Evolutionary conservation across 164 flowering plant species (phyloP).

Genomic region (Umbellularia californica): DNA sequence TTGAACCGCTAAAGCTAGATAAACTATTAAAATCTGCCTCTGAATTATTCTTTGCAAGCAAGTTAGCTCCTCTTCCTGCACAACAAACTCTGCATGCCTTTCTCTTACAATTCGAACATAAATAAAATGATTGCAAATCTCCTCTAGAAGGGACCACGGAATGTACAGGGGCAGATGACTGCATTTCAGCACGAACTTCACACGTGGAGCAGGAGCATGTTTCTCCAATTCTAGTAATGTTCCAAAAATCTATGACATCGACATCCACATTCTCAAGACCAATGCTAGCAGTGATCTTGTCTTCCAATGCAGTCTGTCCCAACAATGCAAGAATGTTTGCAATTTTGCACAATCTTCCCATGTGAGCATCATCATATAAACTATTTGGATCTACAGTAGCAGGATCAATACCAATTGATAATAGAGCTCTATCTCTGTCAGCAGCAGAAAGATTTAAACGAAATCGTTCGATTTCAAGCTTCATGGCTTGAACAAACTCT

Average conservation of each 20-base stretch:
- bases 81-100: constrained; percentile 82
- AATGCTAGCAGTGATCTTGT: constrained; percentile 60
- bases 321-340: constrained; percentile 71
- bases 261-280: constrained; percentile 59
- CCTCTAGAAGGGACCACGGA: constrained; percentile 28
- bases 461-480: constrained; percentile 91
- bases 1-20: constrained; percentile 51
- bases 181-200: constrained; percentile 64
- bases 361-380: constrained; percentile 58
- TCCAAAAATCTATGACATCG: constrained; percentile 80
- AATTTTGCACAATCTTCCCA: constrained; percentile 60
- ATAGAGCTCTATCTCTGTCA: constrained; percentile 87
- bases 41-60: constrained; percentile 39
- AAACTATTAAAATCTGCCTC: constrained; percentile 39
- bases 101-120: constrained; percentile 65
- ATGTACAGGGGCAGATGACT: constrained; percentile 19
- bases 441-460: constrained; percentile 85
- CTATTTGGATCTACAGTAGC: constrained; percentile 85
- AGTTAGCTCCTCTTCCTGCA: constrained; percentile 88
- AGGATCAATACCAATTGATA: constrained; percentile 87
- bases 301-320: constrained; percentile 78
- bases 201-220: constrained; percentile 64
- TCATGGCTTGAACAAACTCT: constrained; percentile 71
- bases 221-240: constrained; percentile 63
- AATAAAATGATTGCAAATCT: constrained; percentile 27